Conservation (phyloP, 1,284 basidiomycete genomes). For the Ustilago loliicola region DNA sequence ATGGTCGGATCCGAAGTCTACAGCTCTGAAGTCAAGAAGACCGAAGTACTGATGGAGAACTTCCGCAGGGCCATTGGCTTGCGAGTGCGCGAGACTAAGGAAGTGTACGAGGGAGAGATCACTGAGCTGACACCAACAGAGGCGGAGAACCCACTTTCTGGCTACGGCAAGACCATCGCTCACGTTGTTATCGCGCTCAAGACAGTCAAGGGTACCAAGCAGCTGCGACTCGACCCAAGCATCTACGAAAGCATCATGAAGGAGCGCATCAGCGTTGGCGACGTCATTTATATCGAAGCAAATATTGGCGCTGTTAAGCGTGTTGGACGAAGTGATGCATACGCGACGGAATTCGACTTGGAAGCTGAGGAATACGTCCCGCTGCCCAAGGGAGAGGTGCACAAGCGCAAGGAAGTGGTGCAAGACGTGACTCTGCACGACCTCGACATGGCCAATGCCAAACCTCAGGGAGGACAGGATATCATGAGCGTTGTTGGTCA, state of each 20-base stretch:
- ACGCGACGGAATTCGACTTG: constrained; percentile 97
- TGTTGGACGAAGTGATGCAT: constrained; percentile 96
- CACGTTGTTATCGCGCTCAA: constrained; percentile 97
- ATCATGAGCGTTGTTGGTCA: constrained; percentile 99
- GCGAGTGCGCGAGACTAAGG: constrained; percentile 83
- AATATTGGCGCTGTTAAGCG: constrained; percentile 98
- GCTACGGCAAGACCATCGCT: constrained; percentile 98
- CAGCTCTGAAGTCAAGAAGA: constrained; percentile 97
- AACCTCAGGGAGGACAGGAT: constrained; percentile 92
- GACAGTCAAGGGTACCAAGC: constrained; percentile 98
- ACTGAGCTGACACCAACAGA: constrained; percentile 94
- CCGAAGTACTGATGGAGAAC: constrained; percentile 94
- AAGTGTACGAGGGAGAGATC: constrained; percentile 98
- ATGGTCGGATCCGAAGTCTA: constrained; percentile 99
- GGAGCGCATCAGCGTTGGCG: constrained; percentile 95
- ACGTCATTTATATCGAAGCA: constrained; percentile 95
- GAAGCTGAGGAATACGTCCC: constrained; percentile 99
- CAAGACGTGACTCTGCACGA: constrained; percentile 98
- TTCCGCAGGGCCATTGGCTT: constrained; percentile 92
- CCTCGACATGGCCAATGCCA: constrained; percentile 94
- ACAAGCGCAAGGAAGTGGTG: constrained; percentile 96
- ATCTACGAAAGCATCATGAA: constrained; percentile 98
- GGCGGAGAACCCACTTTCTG: constrained; percentile 73
- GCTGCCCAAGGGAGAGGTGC: constrained; percentile 96
- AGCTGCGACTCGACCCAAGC: constrained; percentile 90